Base-by-base conservation (phyloP, 495 filamentous ascomycete species). In the Aspergillus biplanus region DNA sequence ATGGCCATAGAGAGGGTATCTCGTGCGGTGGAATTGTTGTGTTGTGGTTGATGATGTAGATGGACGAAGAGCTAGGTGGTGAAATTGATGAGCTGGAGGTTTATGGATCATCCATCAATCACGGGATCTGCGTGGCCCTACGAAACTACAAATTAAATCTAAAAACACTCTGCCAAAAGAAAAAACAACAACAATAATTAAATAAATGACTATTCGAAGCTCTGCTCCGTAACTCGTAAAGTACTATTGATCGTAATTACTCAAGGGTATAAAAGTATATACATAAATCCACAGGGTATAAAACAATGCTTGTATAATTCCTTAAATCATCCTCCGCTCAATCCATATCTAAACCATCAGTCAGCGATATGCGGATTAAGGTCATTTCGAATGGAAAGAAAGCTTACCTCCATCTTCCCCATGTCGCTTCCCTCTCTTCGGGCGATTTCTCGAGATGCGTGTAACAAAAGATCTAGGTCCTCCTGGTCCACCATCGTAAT, bases 401-500 rank as follows among this genome's bases (percentile, higher is more conserved):
- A 56, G 80, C 90, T 81, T 73, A 98, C 92, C 86, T 98, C 95
- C 84, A 98, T 87, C 85, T 97, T 98, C 34, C 92, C 93, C 81
- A 93, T 90, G 63, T 96, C 93, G 49, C 82, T 78, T 59, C 87
- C 84, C 68, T 94, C 90, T 72, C 86, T 86, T 78, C 81, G 83
- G 33, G 92, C 96, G 60, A 78, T 77, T 59, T 85, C 83, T 72
- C 85, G 89, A 34, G 89, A 87, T 5, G 77, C 79, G 69, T 78
- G 80, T 58, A 98, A 83, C 46, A 90, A 85, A 84, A 97, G 88
- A 56, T 97, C 93, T 66, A 97, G 75, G 82, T 99, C 95, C 70
- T 99, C 95, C 75, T 96, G 90, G 76, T 99, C 95, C 34, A 90
- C 92, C 87, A 99, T 88, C 12, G 92, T 97, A 73, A 99, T 94